These are phyloP conservation scores for Pseudocercospora ulei DNA, from an alignment of 2,329 filamentous ascomycete species.

Conservation along the genomic window DNA sequence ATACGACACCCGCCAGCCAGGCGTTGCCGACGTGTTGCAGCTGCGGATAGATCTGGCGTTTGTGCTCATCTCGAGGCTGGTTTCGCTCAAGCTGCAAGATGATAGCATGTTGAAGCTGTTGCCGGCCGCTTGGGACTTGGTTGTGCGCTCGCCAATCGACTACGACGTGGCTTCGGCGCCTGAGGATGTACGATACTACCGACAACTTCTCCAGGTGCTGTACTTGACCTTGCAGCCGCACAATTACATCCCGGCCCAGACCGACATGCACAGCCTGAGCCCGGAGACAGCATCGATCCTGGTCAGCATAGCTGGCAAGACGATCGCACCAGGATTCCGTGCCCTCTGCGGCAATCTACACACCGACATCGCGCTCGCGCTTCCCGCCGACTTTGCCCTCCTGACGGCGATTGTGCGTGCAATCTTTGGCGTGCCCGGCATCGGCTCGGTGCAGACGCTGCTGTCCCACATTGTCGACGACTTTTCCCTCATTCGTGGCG, in stretches of 20 bases:
- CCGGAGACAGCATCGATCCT: conserved; percentile 47
- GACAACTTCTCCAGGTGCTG: conserved; percentile 70
- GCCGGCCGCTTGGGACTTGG: conserved; percentile 51
- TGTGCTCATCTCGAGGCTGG: conserved; percentile 69
- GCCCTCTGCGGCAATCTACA: conserved; percentile 74
- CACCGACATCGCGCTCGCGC: conserved; percentile 36
- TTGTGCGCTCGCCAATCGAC: conserved; percentile 46
- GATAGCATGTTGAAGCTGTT: conserved; percentile 48
- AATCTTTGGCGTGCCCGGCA: conserved; percentile 64
- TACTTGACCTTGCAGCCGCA: conserved; percentile 70
- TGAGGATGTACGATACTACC: conserved; percentile 61
- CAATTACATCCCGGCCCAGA: conserved; percentile 24
- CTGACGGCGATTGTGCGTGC: conserved; percentile 82
- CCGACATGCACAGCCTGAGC: conserved; percentile 30
- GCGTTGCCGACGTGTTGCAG: conserved; percentile 71
- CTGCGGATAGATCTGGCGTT: conserved; percentile 71
- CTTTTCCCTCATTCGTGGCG: conserved; percentile 64
- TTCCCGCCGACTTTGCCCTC: conserved; percentile 71
- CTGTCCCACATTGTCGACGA: conserved; percentile 46
- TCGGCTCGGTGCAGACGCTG: conserved; percentile 47
- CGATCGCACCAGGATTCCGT: conserved; percentile 74
- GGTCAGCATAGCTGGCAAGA: conserved; percentile 67
- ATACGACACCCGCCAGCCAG: conserved; percentile 60
- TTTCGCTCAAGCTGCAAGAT: conserved; percentile 45
- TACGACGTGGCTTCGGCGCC: conserved; percentile 52